Base-by-base conservation (phyloP, 108 stramenopile genomes). In the Cylindrotheca closterium region DNA sequence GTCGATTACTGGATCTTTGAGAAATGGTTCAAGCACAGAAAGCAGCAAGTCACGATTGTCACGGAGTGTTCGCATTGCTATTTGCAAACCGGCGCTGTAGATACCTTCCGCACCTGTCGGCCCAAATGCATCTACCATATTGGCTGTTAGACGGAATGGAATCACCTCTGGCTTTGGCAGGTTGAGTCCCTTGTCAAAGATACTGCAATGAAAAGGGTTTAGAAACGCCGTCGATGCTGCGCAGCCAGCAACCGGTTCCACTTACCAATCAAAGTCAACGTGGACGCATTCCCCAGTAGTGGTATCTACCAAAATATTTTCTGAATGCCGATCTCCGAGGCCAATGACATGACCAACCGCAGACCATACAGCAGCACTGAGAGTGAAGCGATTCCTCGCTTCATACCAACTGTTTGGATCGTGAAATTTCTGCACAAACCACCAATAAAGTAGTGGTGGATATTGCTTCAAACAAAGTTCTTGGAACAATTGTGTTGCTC, bases 121-220 rank as follows among this genome's bases (percentile, higher is more conserved):
- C 12, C 97, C 98, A 70, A 99, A 95, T 7, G 92, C 95, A 68
- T 99, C 98, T 12, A 99, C 58, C 97, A 99, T 98, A 61, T 99
- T 97, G 2, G 95, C 91, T 12, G 98, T 98, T 28, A 99, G 78
- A 1, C 99, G 92, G 60, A 99, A 99, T 0, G 99, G 99, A 48
- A 99, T 96, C 23, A 99, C 84, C 69, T 99, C 99, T 1, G 99
- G 98, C 24, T 73, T 55, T 19, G 84, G 83, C 46, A 99, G 77
- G 34, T 71, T 58, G 33, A 98, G 73, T 4, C 97, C 99, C 74
- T 99, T 98, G 77, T 99, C 99, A 71, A 99, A 99, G 51, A 99
- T 88, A 73, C 99, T 91, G 31, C 22, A 53, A 23, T 23, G 45
- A 55, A 17, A 50, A 30, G 17, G 8, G 8, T 1, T 28, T 18